A percentile compares a stretch with the other conserved stretches of the same genome.
Conservation (phyloP, 768 basidiomycete genomes). For the Plicaturopsis crispa region DNA sequence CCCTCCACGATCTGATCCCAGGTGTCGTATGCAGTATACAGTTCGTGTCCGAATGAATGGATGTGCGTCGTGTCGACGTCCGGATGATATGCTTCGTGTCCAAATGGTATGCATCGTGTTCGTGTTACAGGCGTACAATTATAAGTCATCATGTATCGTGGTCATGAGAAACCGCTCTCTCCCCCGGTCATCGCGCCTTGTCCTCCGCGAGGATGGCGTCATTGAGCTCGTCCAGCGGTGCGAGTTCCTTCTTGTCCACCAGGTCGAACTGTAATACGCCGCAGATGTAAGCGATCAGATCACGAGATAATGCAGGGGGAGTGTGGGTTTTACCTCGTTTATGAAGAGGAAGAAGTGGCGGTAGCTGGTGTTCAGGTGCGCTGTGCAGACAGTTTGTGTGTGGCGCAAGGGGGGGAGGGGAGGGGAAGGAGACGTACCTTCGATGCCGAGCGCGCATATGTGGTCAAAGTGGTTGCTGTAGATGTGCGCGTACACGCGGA, state of each 20-base stretch:
- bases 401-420: slow-evolving; percentile 1
- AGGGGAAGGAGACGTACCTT: slow-evolving; percentile 50
- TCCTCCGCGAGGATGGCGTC: slow-evolving; percentile 74
- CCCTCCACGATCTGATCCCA: too few species aligned
- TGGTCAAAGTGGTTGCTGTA: slow-evolving; percentile 99
- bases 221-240: slow-evolving; percentile 91
- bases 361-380: slow-evolving; percentile 97
- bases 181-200: slow-evolving; percentile 22
- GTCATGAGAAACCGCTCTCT: too few species aligned
- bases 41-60: too few species aligned
- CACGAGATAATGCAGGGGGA: slow-evolving; percentile 4
- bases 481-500: slow-evolving; percentile 96
- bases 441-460: slow-evolving; percentile 95
- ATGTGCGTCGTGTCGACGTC: too few species aligned
- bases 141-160: too few species aligned
- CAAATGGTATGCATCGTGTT: too few species aligned
- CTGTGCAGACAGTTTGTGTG: slow-evolving; percentile 30
- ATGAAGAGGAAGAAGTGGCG: slow-evolving; percentile 97
- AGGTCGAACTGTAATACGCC: slow-evolving; percentile 93
- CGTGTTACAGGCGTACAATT: too few species aligned
- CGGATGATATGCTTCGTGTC: too few species aligned
- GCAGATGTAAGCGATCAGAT: slow-evolving; percentile 4
- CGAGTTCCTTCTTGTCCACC: slow-evolving; percentile 94
- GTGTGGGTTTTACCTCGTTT: slow-evolving; percentile 60
- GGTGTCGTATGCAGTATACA: too few species aligned